Base-by-base conservation (phyloP, 441 rosid species). In the Aquilaria agallochum region DNA sequence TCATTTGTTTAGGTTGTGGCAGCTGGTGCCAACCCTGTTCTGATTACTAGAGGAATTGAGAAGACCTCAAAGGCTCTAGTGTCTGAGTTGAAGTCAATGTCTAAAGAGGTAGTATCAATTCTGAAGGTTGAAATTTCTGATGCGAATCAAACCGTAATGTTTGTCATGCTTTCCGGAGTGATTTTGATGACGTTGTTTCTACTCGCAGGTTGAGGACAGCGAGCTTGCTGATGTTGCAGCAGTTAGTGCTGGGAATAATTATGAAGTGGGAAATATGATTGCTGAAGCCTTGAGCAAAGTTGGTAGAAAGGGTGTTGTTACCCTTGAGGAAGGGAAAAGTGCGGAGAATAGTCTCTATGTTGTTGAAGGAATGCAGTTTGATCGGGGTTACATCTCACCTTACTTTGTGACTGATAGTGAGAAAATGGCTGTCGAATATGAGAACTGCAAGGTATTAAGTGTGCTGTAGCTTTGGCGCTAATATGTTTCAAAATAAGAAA, bases 361-460 rank as follows among this genome's bases (percentile, higher is more conserved):
- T 11, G 98, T 95, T 50, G 99, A 95, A 79, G 99, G 99, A 68
- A 95, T 92, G 99, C 99, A 95, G 60, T 95, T 95, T 69, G 99
- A 92, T 31, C 94, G 97, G 9, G 99, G 99, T 67, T 95, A 91
- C 60, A 89, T 89, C 66, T 95, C 99, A 11, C 99, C 99, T 9
- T 95, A 89, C 77, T 95, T 91, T 55, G 97, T 95, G 6, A 95
- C 97, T 1, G 97, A 95, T 65, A 78, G 92, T 42, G 97, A 95
- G 78, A 95, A 92, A 78, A 95, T 95, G 99, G 31, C 98, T 5
- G 96, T 89, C 60, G 99, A 95, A 77, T 95, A 31, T 53, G 98
- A 95, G 54, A 92, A 92, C 62, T 95, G 97, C 91, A 92, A 92
- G 97, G 98, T 90, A 74, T 68, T 45, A 53, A 27, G 7, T 36